These are phyloP conservation scores for Plectranthus barbatus DNA, from an alignment of 257 asterid species.

Conservation along the genomic window DNA sequence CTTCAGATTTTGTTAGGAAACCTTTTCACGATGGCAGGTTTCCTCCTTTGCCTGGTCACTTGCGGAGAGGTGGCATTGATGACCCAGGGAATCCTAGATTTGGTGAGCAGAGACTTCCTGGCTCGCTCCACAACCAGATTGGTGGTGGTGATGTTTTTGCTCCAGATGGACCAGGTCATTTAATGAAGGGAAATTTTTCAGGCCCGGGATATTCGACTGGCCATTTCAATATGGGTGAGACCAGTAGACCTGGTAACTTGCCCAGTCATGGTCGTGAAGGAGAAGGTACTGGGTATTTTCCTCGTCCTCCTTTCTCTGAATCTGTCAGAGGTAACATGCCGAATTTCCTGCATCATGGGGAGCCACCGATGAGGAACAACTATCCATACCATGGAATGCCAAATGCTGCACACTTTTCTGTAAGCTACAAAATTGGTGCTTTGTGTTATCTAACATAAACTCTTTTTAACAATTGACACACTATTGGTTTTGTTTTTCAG, in stretches of 20 bases:
- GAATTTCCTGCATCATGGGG: conserved; percentile 44
- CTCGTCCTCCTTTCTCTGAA: conserved; percentile 40
- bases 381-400: conserved; percentile 46
- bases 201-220: conserved; percentile 42
- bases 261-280: conserved; percentile 36
- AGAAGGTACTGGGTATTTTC: conserved; percentile 39
- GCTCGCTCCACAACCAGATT: conserved; percentile 33
- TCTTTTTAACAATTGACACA: background rate
- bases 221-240: conserved; percentile 36
- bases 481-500: conserved; percentile 24
- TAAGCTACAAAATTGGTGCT: conserved; percentile 25
- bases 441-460: background rate
- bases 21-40: conserved; percentile 45
- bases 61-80: conserved; percentile 42
- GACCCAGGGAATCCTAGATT: conserved; percentile 40
- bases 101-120: conserved; percentile 46
- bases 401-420: conserved; percentile 35
- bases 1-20: conserved; percentile 42
- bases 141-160: conserved; percentile 39
- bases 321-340: conserved; percentile 36
- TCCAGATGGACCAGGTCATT: conserved; percentile 42
- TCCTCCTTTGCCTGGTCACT: conserved; percentile 45
- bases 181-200: conserved; percentile 35
- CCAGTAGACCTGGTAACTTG: conserved; percentile 46
- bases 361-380: conserved; percentile 58